Conservation (phyloP, 2,329 filamentous ascomycete genomes). For the Bipolaris sorokiniana region DNA sequence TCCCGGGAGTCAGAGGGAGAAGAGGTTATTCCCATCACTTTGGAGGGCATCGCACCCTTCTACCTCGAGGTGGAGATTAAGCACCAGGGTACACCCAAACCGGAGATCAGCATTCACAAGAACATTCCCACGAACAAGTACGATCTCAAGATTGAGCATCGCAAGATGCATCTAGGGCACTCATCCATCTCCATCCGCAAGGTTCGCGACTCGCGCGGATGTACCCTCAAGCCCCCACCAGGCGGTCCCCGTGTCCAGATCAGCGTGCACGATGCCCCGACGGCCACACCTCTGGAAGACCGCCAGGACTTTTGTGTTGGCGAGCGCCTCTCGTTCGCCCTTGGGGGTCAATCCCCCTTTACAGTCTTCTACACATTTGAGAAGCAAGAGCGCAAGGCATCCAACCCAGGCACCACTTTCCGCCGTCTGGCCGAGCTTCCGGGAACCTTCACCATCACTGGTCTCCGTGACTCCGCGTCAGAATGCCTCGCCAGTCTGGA, state of each 20-base stretch:
- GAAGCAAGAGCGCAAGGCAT: slow-evolving; percentile 76
- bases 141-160: slow-evolving; percentile 82
- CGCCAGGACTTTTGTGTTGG: slow-evolving; percentile 92
- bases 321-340: slow-evolving; percentile 88
- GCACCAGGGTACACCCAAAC: slow-evolving; percentile 79
- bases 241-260: slow-evolving; percentile 82
- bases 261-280: slow-evolving; percentile 89
- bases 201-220: slow-evolving; percentile 85
- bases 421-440: slow-evolving; percentile 90
- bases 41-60: slow-evolving; percentile 87
- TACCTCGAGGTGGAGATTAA: slow-evolving; percentile 91
- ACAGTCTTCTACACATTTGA: slow-evolving; percentile 92
- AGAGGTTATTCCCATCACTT: slow-evolving; percentile 83
- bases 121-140: slow-evolving; percentile 78
- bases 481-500: slow-evolving; percentile 82
- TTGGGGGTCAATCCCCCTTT: slow-evolving; percentile 90
- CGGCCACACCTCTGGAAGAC: slow-evolving; percentile 85
- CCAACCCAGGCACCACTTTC: slow-evolving; percentile 81
- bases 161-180: slow-evolving; percentile 83
- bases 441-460: slow-evolving; percentile 85
- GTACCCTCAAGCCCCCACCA: slow-evolving; percentile 72
- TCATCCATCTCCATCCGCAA: slow-evolving; percentile 89
- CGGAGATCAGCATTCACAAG: slow-evolving; percentile 81
- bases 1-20: slow-evolving; percentile 80
- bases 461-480: slow-evolving; percentile 84